Base-by-base conservation (phyloP, 2,329 filamentous ascomycete genomes). In the Emmonsia crescens region DNA sequence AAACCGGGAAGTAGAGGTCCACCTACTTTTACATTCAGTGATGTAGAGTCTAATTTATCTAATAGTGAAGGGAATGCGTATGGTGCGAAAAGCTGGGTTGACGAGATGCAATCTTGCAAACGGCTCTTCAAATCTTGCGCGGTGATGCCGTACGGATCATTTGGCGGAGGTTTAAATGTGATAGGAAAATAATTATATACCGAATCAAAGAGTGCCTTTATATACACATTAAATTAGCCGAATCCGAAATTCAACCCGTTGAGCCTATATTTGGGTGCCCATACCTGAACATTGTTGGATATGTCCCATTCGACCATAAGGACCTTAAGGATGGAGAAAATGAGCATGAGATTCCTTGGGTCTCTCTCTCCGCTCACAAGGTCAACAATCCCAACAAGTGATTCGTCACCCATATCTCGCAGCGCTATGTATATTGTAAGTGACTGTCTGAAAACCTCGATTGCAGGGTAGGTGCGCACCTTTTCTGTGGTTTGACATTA, bases 151-250 rank as follows among this genome's bases (percentile, higher is more conserved):
- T 87, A 88, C 0, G 85, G 85, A 68, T 88, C 85, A 65, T 87
- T 85, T 12, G 85, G 85, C 1, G 85, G 86, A 12, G 85, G 85
- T 67, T 83, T 81, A 73, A 88, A 89, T 0, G 85, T 88, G 66
- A 89, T 88, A 0, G 85, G 85, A 69, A 88, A 89, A 71, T 89
- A 89, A 67, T 87, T 87, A 73, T 87, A 89, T 21, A 86, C 85
- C 3, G 85, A 80, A 65, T 89, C 86, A 68, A 88, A 88, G 52
- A 88, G 76, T 36, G 73, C 69, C 78, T 77, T 63, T 16, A 60
- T 56, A 57, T 46, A 31, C 9, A 14, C 21, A 14, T 38, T 16
- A 38, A 29, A 24, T 61, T n/a, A 57, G 51, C 8, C 16, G 29
- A 51, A 44, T 57, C 14, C 16, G 40, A 44, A 33, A 6, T 31